These are phyloP conservation scores for Madurella fahalii DNA, from an alignment of 2,329 filamentous ascomycete genomes.

Conservation along the genomic window DNA sequence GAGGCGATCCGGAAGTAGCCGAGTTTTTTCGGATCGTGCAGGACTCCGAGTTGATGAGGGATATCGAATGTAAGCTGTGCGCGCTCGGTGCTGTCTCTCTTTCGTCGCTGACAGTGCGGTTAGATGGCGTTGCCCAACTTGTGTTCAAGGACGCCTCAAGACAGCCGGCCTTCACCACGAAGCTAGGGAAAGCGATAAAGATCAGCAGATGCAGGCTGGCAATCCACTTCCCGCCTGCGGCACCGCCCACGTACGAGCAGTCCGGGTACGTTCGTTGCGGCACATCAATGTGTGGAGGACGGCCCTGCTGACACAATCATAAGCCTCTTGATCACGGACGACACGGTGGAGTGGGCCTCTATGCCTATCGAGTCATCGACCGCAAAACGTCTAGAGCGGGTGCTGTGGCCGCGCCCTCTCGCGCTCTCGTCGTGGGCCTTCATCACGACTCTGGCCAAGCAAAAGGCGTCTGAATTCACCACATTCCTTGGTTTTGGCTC, in stretches of 20 bases:
- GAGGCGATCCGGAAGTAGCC: conserved; percentile 60
- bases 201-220: conserved; percentile 56
- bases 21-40: conserved; percentile 56
- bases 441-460: conserved; percentile 42
- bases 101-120: conserved; percentile 8
- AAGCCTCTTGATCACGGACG: conserved; percentile 49
- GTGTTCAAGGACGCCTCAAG: conserved; percentile 40
- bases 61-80: conserved; percentile 43
- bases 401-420: conserved; percentile 51
- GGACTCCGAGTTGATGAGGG: conserved; percentile 44
- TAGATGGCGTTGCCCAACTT: conserved; percentile 44
- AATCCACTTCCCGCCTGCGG: conserved; percentile 54
- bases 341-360: conserved; percentile 45
- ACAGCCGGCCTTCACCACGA: conserved; percentile 40
- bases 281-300: background rate
- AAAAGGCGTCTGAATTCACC: conserved; percentile 42
- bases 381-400: conserved; percentile 43
- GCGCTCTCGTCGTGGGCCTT: conserved; percentile 51
- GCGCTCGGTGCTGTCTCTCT: conserved; percentile 11
- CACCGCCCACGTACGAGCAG: conserved; percentile 57
- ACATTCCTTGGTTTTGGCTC: conserved; percentile 44
- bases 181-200: conserved; percentile 43
- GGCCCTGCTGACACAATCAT: conserved; percentile 22
- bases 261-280: conserved; percentile 47
- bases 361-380: conserved; percentile 45